These are phyloP conservation scores for Citrus inodora DNA, from an alignment of 345 rosid species.

Conservation along the genomic window DNA sequence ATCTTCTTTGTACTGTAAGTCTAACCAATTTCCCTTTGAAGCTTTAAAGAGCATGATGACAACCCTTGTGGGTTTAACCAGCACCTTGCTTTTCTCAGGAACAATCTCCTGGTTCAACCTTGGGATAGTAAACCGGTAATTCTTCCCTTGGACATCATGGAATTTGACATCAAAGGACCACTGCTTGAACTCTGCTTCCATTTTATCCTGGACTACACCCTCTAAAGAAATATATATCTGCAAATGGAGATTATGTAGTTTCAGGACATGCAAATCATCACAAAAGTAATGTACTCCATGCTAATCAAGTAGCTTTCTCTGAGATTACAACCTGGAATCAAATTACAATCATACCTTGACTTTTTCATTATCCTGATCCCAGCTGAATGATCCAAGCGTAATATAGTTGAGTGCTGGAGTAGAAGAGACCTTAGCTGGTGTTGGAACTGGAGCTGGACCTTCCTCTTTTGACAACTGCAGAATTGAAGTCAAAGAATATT, in stretches of 20 bases:
- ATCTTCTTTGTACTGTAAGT: slow-evolving; percentile 83
- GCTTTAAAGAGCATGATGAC: slow-evolving; percentile 64
- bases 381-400: slow-evolving; percentile 78
- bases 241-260: background rate
- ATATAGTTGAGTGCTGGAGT: slow-evolving; percentile 37
- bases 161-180: slow-evolving; percentile 66
- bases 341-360: slow-evolving; percentile 60
- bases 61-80: slow-evolving; percentile 74
- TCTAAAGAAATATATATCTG: slow-evolving; percentile 81
- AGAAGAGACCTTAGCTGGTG: slow-evolving; percentile 39
- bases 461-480: slow-evolving; percentile 35
- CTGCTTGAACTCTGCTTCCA: slow-evolving; percentile 66
- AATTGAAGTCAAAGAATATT: background rate
- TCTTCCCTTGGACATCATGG: slow-evolving; percentile 81
- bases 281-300: background rate
- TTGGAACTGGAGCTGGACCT: slow-evolving; percentile 29
- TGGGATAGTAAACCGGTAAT: slow-evolving; percentile 63
- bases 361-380: slow-evolving; percentile 96
- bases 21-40: slow-evolving; percentile 84
- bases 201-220: slow-evolving; percentile 69
- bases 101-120: slow-evolving; percentile 73
- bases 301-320: background rate
- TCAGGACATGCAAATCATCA: background rate
- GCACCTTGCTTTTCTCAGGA: slow-evolving; percentile 74
- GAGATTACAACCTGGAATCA: background rate